These are phyloP conservation scores for Aspergillus clavatus DNA, from an alignment of 2,329 filamentous ascomycete species.

Conservation along the genomic window DNA sequence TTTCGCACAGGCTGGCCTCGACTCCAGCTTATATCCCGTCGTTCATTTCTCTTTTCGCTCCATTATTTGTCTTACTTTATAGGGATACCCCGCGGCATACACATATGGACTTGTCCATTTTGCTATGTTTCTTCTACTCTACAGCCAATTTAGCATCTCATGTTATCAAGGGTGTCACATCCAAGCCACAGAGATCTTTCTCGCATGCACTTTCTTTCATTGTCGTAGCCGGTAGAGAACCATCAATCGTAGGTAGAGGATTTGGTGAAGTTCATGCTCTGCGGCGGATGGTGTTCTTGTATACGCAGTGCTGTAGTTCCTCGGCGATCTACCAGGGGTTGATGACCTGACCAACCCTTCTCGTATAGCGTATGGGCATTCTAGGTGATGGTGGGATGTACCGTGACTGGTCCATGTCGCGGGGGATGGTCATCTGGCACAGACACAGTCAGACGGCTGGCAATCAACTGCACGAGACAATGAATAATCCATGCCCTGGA, in stretches of 20 bases:
- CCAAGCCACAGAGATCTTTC: not conserved
- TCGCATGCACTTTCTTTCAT: not conserved
- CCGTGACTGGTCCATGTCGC: constrained; percentile 21
- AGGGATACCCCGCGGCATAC: constrained; percentile 32
- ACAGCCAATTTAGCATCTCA: not conserved
- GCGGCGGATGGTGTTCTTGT: no score
- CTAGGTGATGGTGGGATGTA: not conserved
- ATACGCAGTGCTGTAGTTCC: no score
- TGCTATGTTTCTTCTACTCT: constrained; percentile 5
- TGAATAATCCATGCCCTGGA: not conserved
- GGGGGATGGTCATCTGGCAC: constrained; percentile 24
- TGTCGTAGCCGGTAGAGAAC: no score
- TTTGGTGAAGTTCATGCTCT: no score
- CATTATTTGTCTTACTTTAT: constrained; percentile 1
- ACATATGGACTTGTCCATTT: constrained; percentile 6
- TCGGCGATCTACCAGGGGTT: no score
- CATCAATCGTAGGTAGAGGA: no score
- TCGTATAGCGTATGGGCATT: constrained; percentile 1
- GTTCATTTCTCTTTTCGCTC: not conserved
- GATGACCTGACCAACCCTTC: no score
- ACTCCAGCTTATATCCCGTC: not conserved
- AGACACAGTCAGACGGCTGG: constrained; percentile 13
- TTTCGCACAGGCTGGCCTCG: not conserved
- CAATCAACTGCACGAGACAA: constrained; percentile 7
- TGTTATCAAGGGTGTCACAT: not conserved